Percentiles rank a stretch among this genome's conserved stretches.
Evolutionary conservation across 202 grass and related monocot species (phyloP).

Genomic region (Bolboschoenoplectus hybrid): DNA sequence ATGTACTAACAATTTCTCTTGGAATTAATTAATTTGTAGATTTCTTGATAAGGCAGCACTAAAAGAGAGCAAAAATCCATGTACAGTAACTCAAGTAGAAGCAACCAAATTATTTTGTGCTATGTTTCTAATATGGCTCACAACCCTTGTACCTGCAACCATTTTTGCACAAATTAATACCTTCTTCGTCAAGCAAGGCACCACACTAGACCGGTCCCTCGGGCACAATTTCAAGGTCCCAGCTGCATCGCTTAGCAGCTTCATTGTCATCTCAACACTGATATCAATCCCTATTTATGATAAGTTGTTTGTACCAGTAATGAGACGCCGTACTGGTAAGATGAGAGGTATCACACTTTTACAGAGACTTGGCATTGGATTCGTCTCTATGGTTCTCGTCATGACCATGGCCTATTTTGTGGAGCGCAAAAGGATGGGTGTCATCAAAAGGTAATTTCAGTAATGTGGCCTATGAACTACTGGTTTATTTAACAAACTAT

Average conservation of each 20-base stretch:
- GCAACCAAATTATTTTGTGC: conserved; percentile 60
- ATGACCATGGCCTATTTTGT: conserved; percentile 55
- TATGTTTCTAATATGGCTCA: conserved; percentile 61
- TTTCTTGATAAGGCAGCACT: conserved; percentile 62
- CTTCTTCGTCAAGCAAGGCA: conserved; percentile 82
- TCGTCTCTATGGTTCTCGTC: conserved; percentile 46
- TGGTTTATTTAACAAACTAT: not conserved
- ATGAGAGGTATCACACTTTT: conserved; percentile 69
- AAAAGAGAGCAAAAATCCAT: not conserved
- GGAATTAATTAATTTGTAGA: conserved; percentile 14
- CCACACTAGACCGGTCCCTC: conserved; percentile 57
- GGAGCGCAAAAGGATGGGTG: conserved; percentile 54
- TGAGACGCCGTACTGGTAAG: conserved; percentile 56
- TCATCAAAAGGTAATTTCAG: conserved; percentile 17
- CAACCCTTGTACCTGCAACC: conserved; percentile 69
- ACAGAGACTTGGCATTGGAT: conserved; percentile 69
- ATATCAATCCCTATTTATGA: conserved; percentile 64
- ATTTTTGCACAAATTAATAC: conserved; percentile 78
- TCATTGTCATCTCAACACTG: conserved; percentile 62
- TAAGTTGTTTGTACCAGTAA: conserved; percentile 61
- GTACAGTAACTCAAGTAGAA: conserved; percentile 78
- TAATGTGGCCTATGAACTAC: not conserved
- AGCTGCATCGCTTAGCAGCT: conserved; percentile 57
- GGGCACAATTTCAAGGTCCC: conserved; percentile 51
- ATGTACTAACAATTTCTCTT: not conserved